A percentile compares a stretch with the other conserved stretches of the same genome.
Conservation (phyloP, 345 rosid genomes). For the Mallotus nudiflorus region DNA sequence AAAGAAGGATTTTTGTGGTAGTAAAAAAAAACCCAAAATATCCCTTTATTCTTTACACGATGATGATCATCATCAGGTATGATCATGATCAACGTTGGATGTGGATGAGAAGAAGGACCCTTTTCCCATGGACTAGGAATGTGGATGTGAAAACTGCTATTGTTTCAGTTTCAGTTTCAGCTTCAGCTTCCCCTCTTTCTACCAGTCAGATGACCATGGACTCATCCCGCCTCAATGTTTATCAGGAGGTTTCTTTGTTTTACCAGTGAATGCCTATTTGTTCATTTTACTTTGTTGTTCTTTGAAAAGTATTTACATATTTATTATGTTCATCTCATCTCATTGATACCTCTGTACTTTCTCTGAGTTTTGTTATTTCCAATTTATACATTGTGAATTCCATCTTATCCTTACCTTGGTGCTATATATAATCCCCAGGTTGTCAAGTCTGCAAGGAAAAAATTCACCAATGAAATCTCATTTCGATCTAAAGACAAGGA, state of each 20-base stretch:
- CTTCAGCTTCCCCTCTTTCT: constrained; percentile 71
- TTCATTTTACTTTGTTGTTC: not conserved
- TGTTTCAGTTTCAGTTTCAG: constrained; percentile 39
- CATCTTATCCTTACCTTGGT: constrained; percentile 9
- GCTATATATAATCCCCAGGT: constrained; percentile 43
- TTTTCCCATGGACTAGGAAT: constrained; percentile 38
- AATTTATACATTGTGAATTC: too few relatives aligned
- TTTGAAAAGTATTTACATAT: not conserved
- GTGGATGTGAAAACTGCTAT: constrained; percentile 21
- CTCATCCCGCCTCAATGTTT: constrained; percentile 52
- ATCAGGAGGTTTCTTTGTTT: constrained; percentile 76
- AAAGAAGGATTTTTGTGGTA: constrained; percentile 20
- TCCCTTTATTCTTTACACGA: constrained; percentile 62
- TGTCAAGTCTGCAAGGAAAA: constrained; percentile 56
- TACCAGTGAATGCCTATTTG: constrained; percentile 10
- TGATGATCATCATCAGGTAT: constrained; percentile 64
- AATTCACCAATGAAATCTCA: constrained; percentile 72
- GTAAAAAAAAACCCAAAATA: constrained; percentile 27
- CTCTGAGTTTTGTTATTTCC: not conserved
- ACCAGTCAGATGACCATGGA: constrained; percentile 59
- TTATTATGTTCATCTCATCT: not conserved
- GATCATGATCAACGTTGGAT: constrained; percentile 47
- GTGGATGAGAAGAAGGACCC: constrained; percentile 43
- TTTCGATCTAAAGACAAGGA: constrained; percentile 72
- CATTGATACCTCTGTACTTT: constrained; percentile 4